Base-by-base conservation (phyloP, 2,329 filamentous ascomycete genomes). In the Mycosphaerelloides madeirae region DNA sequence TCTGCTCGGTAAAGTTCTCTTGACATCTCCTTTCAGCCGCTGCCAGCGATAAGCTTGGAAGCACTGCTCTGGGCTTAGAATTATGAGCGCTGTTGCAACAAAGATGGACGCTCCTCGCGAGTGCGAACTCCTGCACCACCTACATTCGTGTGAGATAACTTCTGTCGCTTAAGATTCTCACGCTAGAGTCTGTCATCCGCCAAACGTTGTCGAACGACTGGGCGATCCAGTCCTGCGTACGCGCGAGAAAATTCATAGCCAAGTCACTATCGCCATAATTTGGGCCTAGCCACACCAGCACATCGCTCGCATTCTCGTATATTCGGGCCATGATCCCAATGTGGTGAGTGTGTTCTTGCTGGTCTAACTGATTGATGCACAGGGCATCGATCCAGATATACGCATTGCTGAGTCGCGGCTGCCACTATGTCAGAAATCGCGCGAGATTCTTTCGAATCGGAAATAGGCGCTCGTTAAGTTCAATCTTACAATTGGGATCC, bases 301-400 rank as follows among this genome's bases (percentile, higher is more conserved):
- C 47, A 1, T 20, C 15, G 12, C 29, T 16, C 8, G 52, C 49
- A 3, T 8, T 12, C 14, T 36, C 32, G 32, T 49, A 54, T 22
- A 54, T 52, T 1, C 29, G 14, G 1, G 41, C 29, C 48, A 54
- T 52, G 16, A 49, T n/a, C 2, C 16, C 28, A 8, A 54, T 45
- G 29, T 52, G 51, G 1, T 40, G 19, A 12, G 29, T 18, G 14
- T 43, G 45, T 22, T 54, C 51, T 6, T n/a, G n/a, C 14, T 32
- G 11, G 28, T 47, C 41, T n/a, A 11, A 11, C 31, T 54, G 51
- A 29, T 52, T 32, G n/a, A 54, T 49, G 15, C 51, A 52, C 2
- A 54, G 5, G 1, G 45, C 49, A 38, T 54, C 51, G n/a, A 44
- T 37, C 51, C 51, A 54, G 11, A 47, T 8, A 13, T 14, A 6